These are phyloP conservation scores for Pyricularia sp. DNA, from an alignment of 2,329 filamentous ascomycete genomes.

Conservation along the genomic window DNA sequence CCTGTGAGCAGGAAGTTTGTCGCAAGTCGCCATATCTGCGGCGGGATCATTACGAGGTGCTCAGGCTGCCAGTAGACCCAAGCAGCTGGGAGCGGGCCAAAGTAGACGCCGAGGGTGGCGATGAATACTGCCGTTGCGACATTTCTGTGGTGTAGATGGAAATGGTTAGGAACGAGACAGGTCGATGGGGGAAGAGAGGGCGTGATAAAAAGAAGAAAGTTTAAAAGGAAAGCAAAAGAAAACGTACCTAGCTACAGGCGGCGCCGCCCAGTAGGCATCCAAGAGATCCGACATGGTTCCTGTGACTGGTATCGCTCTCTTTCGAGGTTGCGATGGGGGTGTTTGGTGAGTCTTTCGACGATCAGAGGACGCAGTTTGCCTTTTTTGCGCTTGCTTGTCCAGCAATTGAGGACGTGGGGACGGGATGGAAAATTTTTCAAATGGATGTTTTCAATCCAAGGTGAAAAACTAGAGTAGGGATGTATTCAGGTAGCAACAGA, in stretches of 20 bases:
- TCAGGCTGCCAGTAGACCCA: constrained; percentile 46
- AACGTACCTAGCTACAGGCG: constrained; percentile 31
- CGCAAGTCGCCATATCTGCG: constrained; percentile 32
- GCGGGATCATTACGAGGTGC: constrained; percentile 44
- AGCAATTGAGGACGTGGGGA: background rate
- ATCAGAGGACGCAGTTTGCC: background rate
- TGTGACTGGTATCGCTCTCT: background rate
- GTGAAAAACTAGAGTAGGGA: no score
- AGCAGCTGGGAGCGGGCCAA: constrained; percentile 39
- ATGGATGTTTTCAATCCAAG: background rate
- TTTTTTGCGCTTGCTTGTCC: no score
- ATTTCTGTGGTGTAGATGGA: constrained; percentile 38
- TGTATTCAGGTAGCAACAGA: background rate
- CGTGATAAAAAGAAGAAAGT: background rate
- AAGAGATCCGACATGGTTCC: constrained; percentile 28
- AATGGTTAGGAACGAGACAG: background rate
- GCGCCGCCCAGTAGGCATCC: constrained; percentile 29
- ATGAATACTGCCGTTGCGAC: constrained; percentile 55
- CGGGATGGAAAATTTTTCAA: background rate
- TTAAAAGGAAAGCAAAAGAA: background rate
- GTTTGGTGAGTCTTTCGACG: background rate
- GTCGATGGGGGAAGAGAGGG: background rate
- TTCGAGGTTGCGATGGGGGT: background rate
- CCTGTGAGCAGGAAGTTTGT: constrained; percentile 32
- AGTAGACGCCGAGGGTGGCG: constrained; percentile 52